These are phyloP conservation scores for Planoprotostelium fungivorum DNA, from an alignment of 78 protist genomes.

Conservation along the genomic window DNA sequence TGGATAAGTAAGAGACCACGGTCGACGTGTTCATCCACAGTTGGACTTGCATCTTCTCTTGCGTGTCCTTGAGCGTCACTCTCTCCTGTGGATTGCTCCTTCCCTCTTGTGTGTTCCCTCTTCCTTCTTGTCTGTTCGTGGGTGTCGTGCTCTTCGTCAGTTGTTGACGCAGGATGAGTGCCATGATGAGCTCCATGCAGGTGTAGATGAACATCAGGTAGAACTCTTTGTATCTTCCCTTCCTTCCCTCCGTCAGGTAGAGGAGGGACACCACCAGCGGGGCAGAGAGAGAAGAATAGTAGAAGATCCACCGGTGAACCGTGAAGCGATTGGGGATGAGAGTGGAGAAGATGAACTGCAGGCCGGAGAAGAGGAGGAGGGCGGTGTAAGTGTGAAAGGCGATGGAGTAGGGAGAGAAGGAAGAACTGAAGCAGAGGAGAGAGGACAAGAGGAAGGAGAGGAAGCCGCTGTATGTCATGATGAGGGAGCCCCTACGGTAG, in stretches of 20 bases:
- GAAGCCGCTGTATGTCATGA: background rate
- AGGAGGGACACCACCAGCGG: background rate
- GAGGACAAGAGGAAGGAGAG: background rate
- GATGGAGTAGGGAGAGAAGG: background rate
- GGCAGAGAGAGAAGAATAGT: background rate
- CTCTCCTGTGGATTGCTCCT: background rate
- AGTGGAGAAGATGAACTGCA: background rate
- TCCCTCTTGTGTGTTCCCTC: no score
- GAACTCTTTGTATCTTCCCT: background rate
- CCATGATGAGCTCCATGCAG: background rate
- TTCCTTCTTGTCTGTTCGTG: background rate
- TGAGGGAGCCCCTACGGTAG: background rate
- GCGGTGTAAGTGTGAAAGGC: background rate
- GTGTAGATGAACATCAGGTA: background rate
- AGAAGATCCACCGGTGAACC: background rate
- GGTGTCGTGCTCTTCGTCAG: background rate
- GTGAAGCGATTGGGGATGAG: background rate
- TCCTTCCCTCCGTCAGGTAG: background rate
- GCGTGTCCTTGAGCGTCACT: background rate
- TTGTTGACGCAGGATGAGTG: background rate
- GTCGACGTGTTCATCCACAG: background rate
- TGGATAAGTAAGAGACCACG: background rate
- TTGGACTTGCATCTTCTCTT: background rate
- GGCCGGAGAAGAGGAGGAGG: background rate
- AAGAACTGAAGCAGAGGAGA: no score